Conservation (phyloP, 148 eudicot species). For the Polygonum aviculare region DNA sequence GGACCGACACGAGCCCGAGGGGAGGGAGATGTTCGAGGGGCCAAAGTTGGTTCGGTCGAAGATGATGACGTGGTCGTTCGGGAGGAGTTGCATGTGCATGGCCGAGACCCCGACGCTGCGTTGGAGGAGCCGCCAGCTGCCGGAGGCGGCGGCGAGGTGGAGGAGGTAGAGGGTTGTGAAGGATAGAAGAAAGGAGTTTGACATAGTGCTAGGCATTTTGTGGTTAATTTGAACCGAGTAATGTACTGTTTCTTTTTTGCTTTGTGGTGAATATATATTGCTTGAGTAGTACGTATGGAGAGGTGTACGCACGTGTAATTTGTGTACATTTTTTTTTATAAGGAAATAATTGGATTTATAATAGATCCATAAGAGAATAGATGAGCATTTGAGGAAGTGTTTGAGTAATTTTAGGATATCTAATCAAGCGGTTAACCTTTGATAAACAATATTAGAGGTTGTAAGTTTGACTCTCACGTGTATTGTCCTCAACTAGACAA, state of each 20-base stretch:
- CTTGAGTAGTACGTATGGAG: no score
- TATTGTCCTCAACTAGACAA: no score
- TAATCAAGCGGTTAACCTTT: no score
- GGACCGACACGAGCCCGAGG: conserved; percentile 20
- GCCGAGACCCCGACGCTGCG: conserved; percentile 35
- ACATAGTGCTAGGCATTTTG: neutral
- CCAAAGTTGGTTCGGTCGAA: conserved; percentile 56
- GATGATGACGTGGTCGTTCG: conserved; percentile 35
- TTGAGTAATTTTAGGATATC: no score
- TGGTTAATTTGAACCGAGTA: neutral
- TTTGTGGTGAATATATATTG: no score
- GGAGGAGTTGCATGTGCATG: conserved; percentile 57
- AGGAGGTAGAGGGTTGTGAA: neutral
- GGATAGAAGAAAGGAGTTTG: neutral
- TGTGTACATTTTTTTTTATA: no score
- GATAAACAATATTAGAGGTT: no score
- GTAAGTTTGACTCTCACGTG: no score
- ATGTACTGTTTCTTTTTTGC: neutral
- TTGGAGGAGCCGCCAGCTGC: conserved; percentile 29
- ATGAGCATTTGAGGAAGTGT: no score
- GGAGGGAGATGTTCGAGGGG: conserved; percentile 31
- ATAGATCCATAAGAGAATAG: no score
- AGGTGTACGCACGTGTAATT: no score
- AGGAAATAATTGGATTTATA: no score
- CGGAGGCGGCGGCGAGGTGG: neutral